Percentiles rank a stretch among this genome's conserved stretches.
These are phyloP conservation scores for Talaromyces funiculosus DNA, from an alignment of 2,329 filamentous ascomycete genomes.

Conservation along the genomic window DNA sequence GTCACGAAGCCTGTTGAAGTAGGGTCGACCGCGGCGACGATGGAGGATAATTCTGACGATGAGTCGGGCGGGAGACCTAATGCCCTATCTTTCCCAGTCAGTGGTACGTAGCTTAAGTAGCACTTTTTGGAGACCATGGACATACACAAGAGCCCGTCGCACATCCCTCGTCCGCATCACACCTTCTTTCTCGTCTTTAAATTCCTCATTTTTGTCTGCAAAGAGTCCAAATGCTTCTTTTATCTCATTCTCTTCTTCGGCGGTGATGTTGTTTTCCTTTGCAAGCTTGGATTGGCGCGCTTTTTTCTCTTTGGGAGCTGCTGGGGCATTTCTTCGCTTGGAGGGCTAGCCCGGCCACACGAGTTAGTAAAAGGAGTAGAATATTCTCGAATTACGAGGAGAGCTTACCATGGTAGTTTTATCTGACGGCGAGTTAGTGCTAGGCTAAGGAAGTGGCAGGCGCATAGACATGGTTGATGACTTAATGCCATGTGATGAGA, in stretches of 20 bases:
- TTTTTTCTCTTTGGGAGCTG: slow-evolving; percentile 31
- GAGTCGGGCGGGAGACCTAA: slow-evolving; percentile 65
- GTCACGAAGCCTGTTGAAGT: slow-evolving; percentile 69
- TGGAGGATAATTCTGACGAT: slow-evolving; percentile 64
- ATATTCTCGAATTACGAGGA: background rate
- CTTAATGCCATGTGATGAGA: background rate
- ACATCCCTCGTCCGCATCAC: slow-evolving; percentile 64
- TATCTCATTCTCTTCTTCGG: slow-evolving; percentile 82
- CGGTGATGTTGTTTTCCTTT: slow-evolving; percentile 81
- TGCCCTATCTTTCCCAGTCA: slow-evolving; percentile 53
- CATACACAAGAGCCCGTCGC: slow-evolving; percentile 66
- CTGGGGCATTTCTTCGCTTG: slow-evolving; percentile 31
- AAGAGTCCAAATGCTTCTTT: slow-evolving; percentile 85
- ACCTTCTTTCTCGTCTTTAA: slow-evolving; percentile 65
- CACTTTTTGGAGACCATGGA: slow-evolving; percentile 11
- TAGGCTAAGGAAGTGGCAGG: background rate
- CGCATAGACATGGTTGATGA: background rate
- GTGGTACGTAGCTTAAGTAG: background rate
- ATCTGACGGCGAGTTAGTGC: background rate
- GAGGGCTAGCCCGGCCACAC: slow-evolving; percentile 23
- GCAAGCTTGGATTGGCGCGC: slow-evolving; percentile 77
- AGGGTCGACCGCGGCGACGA: slow-evolving; percentile 77
- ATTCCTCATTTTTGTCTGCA: slow-evolving; percentile 50
- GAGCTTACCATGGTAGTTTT: background rate
- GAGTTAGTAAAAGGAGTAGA: background rate